phyloP scores from a whole-genome alignment of 768 basidiomycete genomes.

The Clathrus columnatus region DNA sequence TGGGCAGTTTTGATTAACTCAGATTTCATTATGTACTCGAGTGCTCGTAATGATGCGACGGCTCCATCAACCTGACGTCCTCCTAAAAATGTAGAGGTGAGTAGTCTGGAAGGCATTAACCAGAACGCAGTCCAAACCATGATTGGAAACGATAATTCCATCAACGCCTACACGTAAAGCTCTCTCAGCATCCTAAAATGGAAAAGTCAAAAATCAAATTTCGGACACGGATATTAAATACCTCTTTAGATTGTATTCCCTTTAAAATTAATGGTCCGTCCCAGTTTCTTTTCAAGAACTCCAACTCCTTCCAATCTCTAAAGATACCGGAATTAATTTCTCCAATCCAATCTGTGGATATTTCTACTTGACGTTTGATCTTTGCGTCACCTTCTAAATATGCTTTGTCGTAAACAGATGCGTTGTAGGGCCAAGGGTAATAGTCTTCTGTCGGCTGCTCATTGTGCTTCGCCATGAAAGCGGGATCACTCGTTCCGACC shows the following conservation, averaged over 20 bases:
- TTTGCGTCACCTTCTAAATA: constrained; percentile 40
- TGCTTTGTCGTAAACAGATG: constrained; percentile 35
- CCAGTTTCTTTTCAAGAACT: constrained; percentile 64
- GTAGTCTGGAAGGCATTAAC: constrained; percentile 37
- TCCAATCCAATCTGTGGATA: constrained; percentile 56
- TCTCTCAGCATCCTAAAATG: constrained; percentile 51
- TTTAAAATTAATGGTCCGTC: constrained; percentile 70
- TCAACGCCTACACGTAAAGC: constrained; percentile 56
- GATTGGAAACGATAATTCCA: constrained; percentile 75
- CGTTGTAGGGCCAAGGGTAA: constrained; percentile 52
- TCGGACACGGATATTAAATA: constrained; percentile 22
- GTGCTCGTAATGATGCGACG: constrained; percentile 61
- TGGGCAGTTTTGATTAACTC: constrained; percentile 50
- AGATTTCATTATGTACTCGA: constrained; percentile 60
- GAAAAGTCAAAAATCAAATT: background rate
- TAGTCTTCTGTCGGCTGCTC: constrained; percentile 35
- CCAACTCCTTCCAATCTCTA: constrained; percentile 62
- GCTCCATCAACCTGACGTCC: constrained; percentile 56
- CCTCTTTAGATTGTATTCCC: constrained; percentile 60
- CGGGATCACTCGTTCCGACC: constrained; percentile 65
- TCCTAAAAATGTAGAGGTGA: constrained; percentile 54
- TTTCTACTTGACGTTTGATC: constrained; percentile 28
- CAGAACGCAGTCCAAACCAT: constrained; percentile 37
- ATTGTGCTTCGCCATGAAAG: constrained; percentile 56
- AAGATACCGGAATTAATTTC: constrained; percentile 56